phyloP scores from a whole-genome alignment of 2,329 filamentous ascomycete genomes.

The Cucurbitaria berberidis region DNA sequence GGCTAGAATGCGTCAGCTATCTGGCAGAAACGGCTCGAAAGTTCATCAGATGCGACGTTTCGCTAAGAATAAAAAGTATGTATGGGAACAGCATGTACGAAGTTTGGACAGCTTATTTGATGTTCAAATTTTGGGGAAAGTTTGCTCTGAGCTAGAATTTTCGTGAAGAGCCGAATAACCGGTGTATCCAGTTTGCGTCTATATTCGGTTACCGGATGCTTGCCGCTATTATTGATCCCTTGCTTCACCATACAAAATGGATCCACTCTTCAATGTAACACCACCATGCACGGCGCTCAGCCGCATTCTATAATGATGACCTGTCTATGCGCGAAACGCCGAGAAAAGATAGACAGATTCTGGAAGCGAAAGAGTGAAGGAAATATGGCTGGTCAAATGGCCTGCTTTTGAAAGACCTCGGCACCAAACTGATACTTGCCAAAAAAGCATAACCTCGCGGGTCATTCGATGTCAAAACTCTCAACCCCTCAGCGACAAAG shows the following conservation, averaged over 20 bases:
- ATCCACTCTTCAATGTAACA: background rate
- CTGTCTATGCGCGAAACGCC: slow-evolving; percentile 11
- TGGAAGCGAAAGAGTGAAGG: background rate
- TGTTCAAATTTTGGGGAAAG: too few relatives aligned
- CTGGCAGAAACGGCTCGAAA: too few relatives aligned
- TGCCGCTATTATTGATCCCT: slow-evolving; percentile 6
- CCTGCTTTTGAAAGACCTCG: background rate
- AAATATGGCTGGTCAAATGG: too few relatives aligned
- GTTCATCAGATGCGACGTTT: too few relatives aligned
- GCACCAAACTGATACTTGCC: background rate
- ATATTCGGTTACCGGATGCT: background rate
- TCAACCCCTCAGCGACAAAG: background rate
- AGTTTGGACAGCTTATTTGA: background rate
- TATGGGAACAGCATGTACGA: background rate
- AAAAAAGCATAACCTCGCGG: background rate
- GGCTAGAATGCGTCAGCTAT: background rate
- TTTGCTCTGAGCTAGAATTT: background rate
- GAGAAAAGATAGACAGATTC: slow-evolving; percentile 3
- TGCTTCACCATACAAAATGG: slow-evolving; percentile 6
- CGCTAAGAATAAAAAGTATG: too few relatives aligned
- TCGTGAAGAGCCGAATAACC: background rate
- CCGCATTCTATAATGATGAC: slow-evolving; percentile 1
- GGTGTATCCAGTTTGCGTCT: background rate
- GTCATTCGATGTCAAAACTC: background rate
- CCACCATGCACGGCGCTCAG: background rate